These are phyloP conservation scores for Cladosporium sp. DNA, from an alignment of 2,329 filamentous ascomycete species.

Conservation along the genomic window DNA sequence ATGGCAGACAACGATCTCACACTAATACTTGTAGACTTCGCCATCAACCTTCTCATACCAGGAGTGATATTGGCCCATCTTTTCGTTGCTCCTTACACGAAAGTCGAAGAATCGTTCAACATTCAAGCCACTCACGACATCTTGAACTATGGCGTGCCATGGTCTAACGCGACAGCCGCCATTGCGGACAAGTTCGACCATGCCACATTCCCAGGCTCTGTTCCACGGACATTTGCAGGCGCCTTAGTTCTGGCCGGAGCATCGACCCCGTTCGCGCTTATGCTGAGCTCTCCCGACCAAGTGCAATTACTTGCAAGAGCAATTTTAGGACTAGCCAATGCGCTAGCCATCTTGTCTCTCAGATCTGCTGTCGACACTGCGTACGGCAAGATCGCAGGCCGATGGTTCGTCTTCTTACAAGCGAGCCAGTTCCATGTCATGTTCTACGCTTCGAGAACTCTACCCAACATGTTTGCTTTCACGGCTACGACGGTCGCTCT, in stretches of 20 bases:
- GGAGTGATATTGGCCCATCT: constrained; percentile 35
- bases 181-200: constrained; percentile 72
- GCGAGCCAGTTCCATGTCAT: constrained; percentile 85
- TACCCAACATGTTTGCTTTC: constrained; percentile 97
- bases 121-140: constrained; percentile 92
- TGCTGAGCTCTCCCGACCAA: constrained; percentile 56
- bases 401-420: constrained; percentile 78
- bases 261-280: constrained; percentile 60
- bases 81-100: constrained; percentile 74
- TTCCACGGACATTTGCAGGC: constrained; percentile 86
- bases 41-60: constrained; percentile 57
- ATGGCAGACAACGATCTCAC: not conserved
- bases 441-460: constrained; percentile 84
- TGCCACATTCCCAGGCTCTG: constrained; percentile 81
- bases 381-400: constrained; percentile 64
- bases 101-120: constrained; percentile 98
- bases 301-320: constrained; percentile 62
- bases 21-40: constrained; percentile 36
- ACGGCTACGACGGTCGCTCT: constrained; percentile 67
- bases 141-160: constrained; percentile 70
- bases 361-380: constrained; percentile 58
- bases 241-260: constrained; percentile 70
- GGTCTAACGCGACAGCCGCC: constrained; percentile 23
- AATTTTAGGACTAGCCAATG: constrained; percentile 75
- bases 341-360: constrained; percentile 63